Percentiles rank a stretch among this genome's conserved stretches.
Conservation (phyloP, 192 early-diverging fungal species). For the Coemansia sp. region DNA sequence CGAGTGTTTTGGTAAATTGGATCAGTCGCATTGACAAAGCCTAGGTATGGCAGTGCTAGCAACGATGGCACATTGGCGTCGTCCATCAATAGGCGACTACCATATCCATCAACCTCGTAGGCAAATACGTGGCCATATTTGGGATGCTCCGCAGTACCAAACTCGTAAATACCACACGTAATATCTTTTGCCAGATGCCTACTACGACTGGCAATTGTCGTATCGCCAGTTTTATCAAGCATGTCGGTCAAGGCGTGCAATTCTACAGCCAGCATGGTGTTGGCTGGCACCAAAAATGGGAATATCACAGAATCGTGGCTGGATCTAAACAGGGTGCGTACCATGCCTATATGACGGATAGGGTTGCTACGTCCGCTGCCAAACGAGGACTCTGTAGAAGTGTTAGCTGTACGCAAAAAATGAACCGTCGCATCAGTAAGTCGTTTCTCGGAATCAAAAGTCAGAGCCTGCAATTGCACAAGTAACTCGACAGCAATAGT, state of each 20-base stretch:
- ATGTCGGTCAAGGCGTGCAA: constrained; percentile 47
- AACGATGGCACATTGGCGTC: constrained; percentile 67
- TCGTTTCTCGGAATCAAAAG: constrained; percentile 33
- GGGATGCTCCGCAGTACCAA: constrained; percentile 56
- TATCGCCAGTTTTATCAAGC: constrained; percentile 19
- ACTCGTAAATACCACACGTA: constrained; percentile 49
- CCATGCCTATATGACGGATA: constrained; percentile 41
- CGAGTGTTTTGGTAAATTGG: constrained; percentile 61
- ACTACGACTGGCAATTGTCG: constrained; percentile 17
- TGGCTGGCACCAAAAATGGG: constrained; percentile 65
- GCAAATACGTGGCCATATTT: constrained; percentile 58
- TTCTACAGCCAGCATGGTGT: constrained; percentile 66
- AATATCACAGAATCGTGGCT: constrained; percentile 62
- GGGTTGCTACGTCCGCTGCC: constrained; percentile 49
- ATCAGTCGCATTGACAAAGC: constrained; percentile 52
- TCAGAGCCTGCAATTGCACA: constrained; percentile 49
- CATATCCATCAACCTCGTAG: constrained; percentile 69
- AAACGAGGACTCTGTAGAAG: constrained; percentile 52
- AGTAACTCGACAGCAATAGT: constrained; percentile 38
- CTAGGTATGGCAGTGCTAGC: constrained; percentile 61
- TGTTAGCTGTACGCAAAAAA: constrained; percentile 31
- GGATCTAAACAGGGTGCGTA: constrained; percentile 60
- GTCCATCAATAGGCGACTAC: constrained; percentile 63
- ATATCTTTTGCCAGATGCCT: constrained; percentile 50
- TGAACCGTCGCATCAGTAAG: constrained; percentile 32